phyloP scores from a whole-genome alignment of 441 rosid genomes.

The Melastoma candidum region DNA sequence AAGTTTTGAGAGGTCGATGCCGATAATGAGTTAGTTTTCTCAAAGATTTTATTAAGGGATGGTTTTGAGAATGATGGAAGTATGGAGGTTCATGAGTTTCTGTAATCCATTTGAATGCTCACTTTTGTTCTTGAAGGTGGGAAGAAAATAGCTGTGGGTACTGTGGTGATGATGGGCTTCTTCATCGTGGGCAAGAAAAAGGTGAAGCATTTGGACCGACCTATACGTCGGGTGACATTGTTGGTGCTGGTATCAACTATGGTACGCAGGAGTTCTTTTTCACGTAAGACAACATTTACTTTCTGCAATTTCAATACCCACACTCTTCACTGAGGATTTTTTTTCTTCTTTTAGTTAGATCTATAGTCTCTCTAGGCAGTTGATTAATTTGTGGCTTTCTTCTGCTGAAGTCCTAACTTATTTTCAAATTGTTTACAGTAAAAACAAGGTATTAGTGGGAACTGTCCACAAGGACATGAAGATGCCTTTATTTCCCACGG shows the following conservation, averaged over 20 bases:
- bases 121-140: slow-evolving; percentile 37
- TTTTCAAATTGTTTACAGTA: slow-evolving; percentile 35
- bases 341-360: neutral
- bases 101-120: too few species aligned
- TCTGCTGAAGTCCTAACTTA: too few species aligned
- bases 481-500: slow-evolving; percentile 71
- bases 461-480: slow-evolving; percentile 52
- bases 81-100: too few species aligned
- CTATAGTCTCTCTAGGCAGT: neutral
- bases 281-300: slow-evolving; percentile 54
- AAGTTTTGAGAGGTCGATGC: too few species aligned
- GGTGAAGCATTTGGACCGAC: slow-evolving; percentile 90
- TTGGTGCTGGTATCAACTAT: slow-evolving; percentile 91
- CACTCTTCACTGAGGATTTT: neutral
- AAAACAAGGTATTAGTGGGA: slow-evolving; percentile 70
- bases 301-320: neutral
- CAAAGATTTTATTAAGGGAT: too few species aligned
- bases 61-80: too few species aligned
- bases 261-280: slow-evolving; percentile 78
- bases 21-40: too few species aligned
- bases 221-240: slow-evolving; percentile 57
- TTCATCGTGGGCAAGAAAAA: slow-evolving; percentile 66
- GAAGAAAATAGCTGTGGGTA: slow-evolving; percentile 82
- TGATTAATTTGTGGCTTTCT: too few species aligned
- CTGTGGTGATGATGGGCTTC: slow-evolving; percentile 88